Evolutionary conservation across 331 rosid species (phyloP), one percentile per base, ranked within the genome.

Genomic region (Prunus yedoensis): DNA sequence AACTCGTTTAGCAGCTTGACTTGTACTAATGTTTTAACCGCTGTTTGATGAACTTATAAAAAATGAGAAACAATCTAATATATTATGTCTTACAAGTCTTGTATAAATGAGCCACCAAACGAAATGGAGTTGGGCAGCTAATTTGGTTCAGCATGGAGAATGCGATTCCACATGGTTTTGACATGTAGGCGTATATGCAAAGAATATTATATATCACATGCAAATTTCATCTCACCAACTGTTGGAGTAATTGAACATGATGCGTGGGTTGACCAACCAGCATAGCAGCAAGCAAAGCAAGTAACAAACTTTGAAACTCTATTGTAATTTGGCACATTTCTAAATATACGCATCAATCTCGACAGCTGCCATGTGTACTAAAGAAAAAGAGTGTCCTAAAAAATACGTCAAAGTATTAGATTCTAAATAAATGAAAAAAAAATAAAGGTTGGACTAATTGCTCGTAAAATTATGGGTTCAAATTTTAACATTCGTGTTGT

Each of bases 51-150:
- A 46, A 10, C 4, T 10, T 46, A 10, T 32, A 32, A 32, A 32
- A 4, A 0, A 32, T 32, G 1, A 4, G 4, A 30, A 0, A 35
- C 7, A 35, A 5, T 35, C 0, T 6, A 35, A 35, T 5, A 35
- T 5, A 35, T 35, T 35, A 5, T 5, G 0, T 35, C 8, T 35
- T 35, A 0, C 7, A 35, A 35, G 0, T 35, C 38, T 32, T 1
- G 1, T 23, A 23, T 23, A 23, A 1, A 23, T 23, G 23, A 23
- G 23, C 23, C 5, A 32, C 5, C 41, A 35, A 60, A 8, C 25
- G 59, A 17, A n/a, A 53, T 53, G 66, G 2, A 13, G 41, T 25
- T 59, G 64, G 38, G 8, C 12, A 5, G 17, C 2, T 1, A 13
- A 11, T 53, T 18, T 53, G 59, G 35, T 25, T 25, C 7, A 16